Percentiles rank a stretch among this genome's conserved stretches.
phyloP scores from a whole-genome alignment of 2,329 filamentous ascomycete genomes.

The Aspergillus awamori region DNA sequence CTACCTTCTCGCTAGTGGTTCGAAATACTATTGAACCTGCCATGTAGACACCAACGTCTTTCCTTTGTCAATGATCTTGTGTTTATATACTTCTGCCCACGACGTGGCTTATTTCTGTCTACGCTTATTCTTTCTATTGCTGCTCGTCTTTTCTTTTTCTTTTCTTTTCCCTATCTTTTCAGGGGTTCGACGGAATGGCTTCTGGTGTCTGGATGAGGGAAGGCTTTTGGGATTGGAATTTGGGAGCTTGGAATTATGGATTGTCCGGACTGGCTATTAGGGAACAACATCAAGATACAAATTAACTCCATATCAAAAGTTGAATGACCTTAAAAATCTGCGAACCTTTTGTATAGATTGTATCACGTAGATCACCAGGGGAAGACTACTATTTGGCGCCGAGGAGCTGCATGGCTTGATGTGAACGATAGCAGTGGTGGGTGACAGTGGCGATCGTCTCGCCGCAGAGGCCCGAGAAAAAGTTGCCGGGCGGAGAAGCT shows the following conservation, averaged over 20 bases:
- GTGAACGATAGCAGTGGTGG: neutral
- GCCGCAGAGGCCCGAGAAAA: neutral
- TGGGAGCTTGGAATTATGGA: constrained; percentile 7
- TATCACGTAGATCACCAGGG: neutral
- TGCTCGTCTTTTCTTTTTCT: constrained; percentile 6
- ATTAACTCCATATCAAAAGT: constrained; percentile 1
- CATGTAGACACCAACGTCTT: constrained; percentile 25
- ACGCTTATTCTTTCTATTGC: constrained; percentile 4
- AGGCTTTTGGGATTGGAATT: constrained; percentile 10
- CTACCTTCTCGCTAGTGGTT: constrained; percentile 13
- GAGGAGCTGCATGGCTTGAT: neutral
- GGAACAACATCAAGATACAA: constrained; percentile 1
- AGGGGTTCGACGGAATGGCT: constrained; percentile 12
- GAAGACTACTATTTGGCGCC: neutral
- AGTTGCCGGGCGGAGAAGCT: neutral
- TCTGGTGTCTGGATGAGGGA: constrained; percentile 11
- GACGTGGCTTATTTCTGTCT: constrained; percentile 9
- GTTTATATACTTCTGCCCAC: constrained; percentile 21
- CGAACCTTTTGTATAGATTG: neutral
- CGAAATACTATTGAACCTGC: constrained; percentile 10
- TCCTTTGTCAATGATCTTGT: constrained; percentile 30
- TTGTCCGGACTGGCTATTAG: constrained; percentile 8
- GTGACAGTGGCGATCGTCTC: neutral
- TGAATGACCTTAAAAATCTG: neutral
- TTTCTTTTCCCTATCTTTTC: constrained; percentile 4